Evolutionary conservation across 2,329 filamentous ascomycete genomes (phyloP), one percentile per base, ranked within the genome.

Genomic region (Xylogone sp.): DNA sequence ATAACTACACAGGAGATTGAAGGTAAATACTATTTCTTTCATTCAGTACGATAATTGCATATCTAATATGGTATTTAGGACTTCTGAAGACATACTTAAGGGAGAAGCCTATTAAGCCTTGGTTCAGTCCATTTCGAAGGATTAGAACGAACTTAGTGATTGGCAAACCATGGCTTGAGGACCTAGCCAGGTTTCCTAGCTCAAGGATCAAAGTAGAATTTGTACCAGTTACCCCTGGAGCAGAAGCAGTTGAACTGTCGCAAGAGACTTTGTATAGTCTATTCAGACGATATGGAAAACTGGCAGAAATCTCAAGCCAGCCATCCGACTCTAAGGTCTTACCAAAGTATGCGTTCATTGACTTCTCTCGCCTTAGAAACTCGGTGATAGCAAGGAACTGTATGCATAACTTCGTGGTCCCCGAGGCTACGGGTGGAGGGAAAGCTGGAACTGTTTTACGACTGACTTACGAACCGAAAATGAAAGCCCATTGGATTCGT

Each of bases 111-210:
- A 81, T 96, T 34, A 89, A 84, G 54, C 92, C 93, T 2, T 96
- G 92, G 88, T 97, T 94, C 74, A 95, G 86, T 59, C 91, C 91
- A 0, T 86, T 96, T 57, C 78, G 82, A 20, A 72, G 79, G 13
- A 85, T 96, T 51, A 79, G 82, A 46, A 83, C 84, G 3, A 83
- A 84, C 21, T 73, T 91, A 6, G 94, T 99, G 2, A 77, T 83
- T 50, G 94, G 94, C 9, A 83, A 85, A 20, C 94, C 94, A 0
- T 99, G 94, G 94, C 79, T 97, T 2, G 94, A 97, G 64, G 94
- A 99, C 65, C 73, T 99, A 22, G 88, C 90, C 59, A 82, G 91
- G 6, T 84, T 91, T 47, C 94, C 94, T 0, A 90, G 85, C 52
- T 77, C 76, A 42, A 79, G 88, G 22, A 64, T 99, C 34, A 87